phyloP scores from a whole-genome alignment of 805 yeast species.

The Groenewaldozyma salmanticensis region DNA sequence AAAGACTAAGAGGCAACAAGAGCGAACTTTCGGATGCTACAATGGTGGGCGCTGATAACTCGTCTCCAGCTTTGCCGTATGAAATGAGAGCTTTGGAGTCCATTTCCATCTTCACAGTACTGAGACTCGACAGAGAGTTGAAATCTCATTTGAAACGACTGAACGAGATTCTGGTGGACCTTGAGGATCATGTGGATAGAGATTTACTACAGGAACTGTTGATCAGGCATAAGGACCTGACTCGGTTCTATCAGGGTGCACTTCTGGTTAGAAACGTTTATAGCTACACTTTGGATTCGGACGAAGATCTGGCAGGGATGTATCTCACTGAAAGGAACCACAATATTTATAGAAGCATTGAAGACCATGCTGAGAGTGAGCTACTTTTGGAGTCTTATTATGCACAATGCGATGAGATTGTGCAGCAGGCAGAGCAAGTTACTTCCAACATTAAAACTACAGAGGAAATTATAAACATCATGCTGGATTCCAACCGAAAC shows the following conservation, averaged over 20 bases:
- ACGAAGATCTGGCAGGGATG: conserved; percentile 76
- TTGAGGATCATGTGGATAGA: conserved; percentile 75
- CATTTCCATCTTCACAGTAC: conserved; percentile 70
- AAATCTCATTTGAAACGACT: conserved; percentile 48
- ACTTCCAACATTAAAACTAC: conserved; percentile 80
- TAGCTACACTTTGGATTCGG: conserved; percentile 77
- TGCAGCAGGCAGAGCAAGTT: conserved; percentile 78
- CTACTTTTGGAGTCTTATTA: conserved; percentile 83
- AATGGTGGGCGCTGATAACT: conserved; percentile 39
- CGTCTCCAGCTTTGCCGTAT: conserved; percentile 27
- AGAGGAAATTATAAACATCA: conserved; percentile 86
- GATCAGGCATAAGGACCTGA: conserved; percentile 59
- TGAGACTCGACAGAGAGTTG: conserved; percentile 67
- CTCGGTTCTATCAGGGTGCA: conserved; percentile 67
- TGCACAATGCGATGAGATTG: conserved; percentile 86
- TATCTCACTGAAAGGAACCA: conserved; percentile 44
- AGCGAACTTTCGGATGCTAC: not conserved
- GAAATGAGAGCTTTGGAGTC: conserved; percentile 81
- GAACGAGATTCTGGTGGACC: conserved; percentile 52
- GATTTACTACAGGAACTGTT: conserved; percentile 63
- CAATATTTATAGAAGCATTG: conserved; percentile 31
- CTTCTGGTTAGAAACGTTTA: conserved; percentile 67
- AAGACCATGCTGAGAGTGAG: conserved; percentile 58
- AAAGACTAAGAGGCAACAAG: conserved; percentile 41
- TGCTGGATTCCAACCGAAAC: conserved; percentile 84